Percentiles rank a stretch among this genome's conserved stretches.
phyloP scores from a whole-genome alignment of 768 basidiomycete species.

The Lanmaoa rubissima region DNA sequence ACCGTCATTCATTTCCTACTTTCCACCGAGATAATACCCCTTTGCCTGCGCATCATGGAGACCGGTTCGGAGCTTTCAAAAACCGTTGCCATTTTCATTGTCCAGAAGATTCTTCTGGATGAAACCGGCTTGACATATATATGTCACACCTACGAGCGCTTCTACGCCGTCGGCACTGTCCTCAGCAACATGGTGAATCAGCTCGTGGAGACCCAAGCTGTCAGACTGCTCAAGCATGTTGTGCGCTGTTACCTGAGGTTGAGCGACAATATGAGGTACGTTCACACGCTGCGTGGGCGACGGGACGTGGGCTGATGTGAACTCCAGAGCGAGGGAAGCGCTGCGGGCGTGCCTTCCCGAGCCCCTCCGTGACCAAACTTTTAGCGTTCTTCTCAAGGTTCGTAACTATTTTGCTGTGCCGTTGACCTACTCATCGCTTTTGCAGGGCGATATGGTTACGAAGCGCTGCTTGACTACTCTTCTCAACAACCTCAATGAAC shows the following conservation, averaged over 20 bases:
- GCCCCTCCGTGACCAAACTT: slow-evolving; percentile 91
- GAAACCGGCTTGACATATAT: slow-evolving; percentile 98
- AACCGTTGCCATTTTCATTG: slow-evolving; percentile 99
- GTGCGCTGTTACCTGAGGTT: slow-evolving; percentile 95
- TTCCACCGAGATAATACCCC: slow-evolving; percentile 98
- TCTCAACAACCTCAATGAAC: slow-evolving; percentile 82
- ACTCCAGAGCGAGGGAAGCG: slow-evolving; percentile 85
- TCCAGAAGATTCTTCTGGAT: slow-evolving; percentile 96
- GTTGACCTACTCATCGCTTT: slow-evolving; percentile 12
- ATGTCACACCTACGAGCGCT: slow-evolving; percentile 99
- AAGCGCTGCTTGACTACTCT: slow-evolving; percentile 91
- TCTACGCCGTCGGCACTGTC: slow-evolving; percentile 98
- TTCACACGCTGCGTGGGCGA: slow-evolving; percentile 12
- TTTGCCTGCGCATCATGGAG: slow-evolving; percentile 99
- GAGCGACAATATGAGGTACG: slow-evolving; percentile 92
- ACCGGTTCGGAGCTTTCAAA: slow-evolving; percentile 98
- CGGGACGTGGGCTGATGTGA: slow-evolving; percentile 12
- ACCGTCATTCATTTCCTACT: slow-evolving; percentile 98
- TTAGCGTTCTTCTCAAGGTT: slow-evolving; percentile 87
- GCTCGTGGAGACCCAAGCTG: slow-evolving; percentile 96
- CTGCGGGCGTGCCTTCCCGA: slow-evolving; percentile 94
- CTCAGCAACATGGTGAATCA: slow-evolving; percentile 99
- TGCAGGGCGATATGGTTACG: slow-evolving; percentile 95
- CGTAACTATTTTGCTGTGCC: slow-evolving; percentile 10
- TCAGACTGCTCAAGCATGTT: slow-evolving; percentile 94